phyloP scores from a whole-genome alignment of 108 stramenopile genomes.

The Thalassiosira profunda region DNA sequence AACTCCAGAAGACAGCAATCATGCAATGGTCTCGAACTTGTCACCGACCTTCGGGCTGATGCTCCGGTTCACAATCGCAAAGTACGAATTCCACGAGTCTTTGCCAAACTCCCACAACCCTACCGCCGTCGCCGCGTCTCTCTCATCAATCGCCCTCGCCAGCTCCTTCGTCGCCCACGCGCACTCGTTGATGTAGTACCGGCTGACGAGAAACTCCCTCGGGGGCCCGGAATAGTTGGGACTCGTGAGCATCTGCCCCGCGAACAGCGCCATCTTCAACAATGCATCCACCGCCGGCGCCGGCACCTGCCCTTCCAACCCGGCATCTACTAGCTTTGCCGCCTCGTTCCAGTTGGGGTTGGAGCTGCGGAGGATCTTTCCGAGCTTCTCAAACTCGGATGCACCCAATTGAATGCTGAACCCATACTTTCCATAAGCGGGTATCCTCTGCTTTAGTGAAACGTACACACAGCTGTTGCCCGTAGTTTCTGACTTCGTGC shows the following conservation, averaged over 20 bases:
- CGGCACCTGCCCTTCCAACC: constrained; percentile 37
- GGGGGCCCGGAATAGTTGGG: constrained; percentile 63
- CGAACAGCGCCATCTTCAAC: constrained; percentile 74
- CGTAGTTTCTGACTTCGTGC: constrained; percentile 39
- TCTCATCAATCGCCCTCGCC: constrained; percentile 38
- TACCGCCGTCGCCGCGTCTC: constrained; percentile 44
- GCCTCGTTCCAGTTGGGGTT: constrained; percentile 42
- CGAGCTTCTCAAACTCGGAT: constrained; percentile 53
- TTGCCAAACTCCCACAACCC: constrained; percentile 75
- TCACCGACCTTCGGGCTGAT: constrained; percentile 76
- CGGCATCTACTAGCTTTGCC: constrained; percentile 32
- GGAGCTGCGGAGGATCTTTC: constrained; percentile 32
- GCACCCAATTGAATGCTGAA: constrained; percentile 57
- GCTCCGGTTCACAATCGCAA: constrained; percentile 62
- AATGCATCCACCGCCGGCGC: constrained; percentile 62
- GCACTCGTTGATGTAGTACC: constrained; percentile 76
- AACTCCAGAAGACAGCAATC: constrained; percentile 14
- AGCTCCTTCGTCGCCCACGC: constrained; percentile 55
- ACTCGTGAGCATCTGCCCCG: constrained; percentile 59
- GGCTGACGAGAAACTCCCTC: constrained; percentile 62
- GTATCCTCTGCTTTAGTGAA: constrained; percentile 65
- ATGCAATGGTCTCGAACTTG: constrained; percentile 55
- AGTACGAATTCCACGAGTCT: constrained; percentile 77
- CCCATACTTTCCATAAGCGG: constrained; percentile 77
- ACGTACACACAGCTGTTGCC: constrained; percentile 82